Base-by-base conservation (phyloP, 139 green algal genomes). In the Penium margaritaceum region DNA sequence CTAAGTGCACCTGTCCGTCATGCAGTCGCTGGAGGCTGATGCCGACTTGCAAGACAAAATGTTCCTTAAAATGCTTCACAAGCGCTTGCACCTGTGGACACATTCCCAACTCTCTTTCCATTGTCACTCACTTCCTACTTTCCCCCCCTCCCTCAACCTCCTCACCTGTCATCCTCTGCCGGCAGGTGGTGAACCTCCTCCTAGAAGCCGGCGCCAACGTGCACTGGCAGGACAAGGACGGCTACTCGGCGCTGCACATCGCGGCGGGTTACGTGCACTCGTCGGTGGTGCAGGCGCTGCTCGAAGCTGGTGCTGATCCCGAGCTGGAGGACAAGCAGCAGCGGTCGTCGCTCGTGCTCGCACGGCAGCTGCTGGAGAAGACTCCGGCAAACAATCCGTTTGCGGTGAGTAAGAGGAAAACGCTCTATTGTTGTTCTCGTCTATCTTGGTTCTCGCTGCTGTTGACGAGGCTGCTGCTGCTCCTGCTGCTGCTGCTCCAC, bases 181-280 rank as follows among this genome's bases (percentile, higher is more conserved):
- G 36, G 34, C 67, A 63, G 43, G 34, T 47, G 35, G 66, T 77
- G 6, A 36, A 78, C 33, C 9, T 69, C 6, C 78, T 85, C 6
- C n/a, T 74, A 12, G 62, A 39, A 19, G 53, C 44, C 15, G 79
- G 78, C 32, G 69, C 55, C 24, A 37, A 81, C 55, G 33, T 80
- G 14, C 24, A 71, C 34, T 47, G 38, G 35, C 82, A 88, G 72
- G 90, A 95, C 75, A 84, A 88, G 21, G 77, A 88, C 6, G 88
- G 87, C 53, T 88, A 91, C 66, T 90, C 85, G 7, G 67, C 90
- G 2, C 80, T 96, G 43, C 90, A 92, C 55, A 83, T 94, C 12
- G 89, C 90, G 7, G 84, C 92, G 5, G 90, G 90, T 65, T 94
- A 94, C 88, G 89, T 92, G 65, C 69, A 85, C 36, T 55, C 46